phyloP scores from a whole-genome alignment of 2,329 filamentous ascomycete genomes.

The Pseudogymnoascus sp. region DNA sequence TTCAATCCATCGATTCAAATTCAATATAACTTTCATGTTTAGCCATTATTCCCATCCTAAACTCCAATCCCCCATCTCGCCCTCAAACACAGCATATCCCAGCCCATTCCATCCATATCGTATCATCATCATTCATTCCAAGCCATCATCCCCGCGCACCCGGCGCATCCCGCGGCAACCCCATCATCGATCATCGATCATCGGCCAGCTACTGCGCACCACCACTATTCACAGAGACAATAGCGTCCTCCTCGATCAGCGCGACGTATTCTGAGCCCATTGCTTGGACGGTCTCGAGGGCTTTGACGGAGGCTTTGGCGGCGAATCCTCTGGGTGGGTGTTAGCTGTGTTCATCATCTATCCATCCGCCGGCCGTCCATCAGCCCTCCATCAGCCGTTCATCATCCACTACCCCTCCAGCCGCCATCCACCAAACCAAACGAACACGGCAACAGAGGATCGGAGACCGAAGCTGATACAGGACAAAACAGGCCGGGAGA shows the following conservation, averaged over 20 bases:
- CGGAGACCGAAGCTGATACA: too few relatives aligned
- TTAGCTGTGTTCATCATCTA: neutral
- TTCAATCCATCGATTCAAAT: too few relatives aligned
- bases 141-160: neutral
- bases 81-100: too few relatives aligned
- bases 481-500: neutral
- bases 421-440: neutral
- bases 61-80: neutral
- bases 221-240: constrained; percentile 43
- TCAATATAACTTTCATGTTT: too few relatives aligned
- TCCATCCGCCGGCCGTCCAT: neutral
- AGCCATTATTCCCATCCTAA: neutral
- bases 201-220: constrained; percentile 20
- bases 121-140: neutral
- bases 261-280: constrained; percentile 55
- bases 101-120: neutral
- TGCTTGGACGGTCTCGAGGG: constrained; percentile 60
- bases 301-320: constrained; percentile 62
- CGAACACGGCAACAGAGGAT: too few relatives aligned
- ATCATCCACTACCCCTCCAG: neutral
- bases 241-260: constrained; percentile 69
- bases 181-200: neutral
- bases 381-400: too few relatives aligned
- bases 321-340: constrained; percentile 60
- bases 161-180: neutral